Base-by-base conservation (phyloP, 805 yeast genomes). In the Candida chauliodis region DNA sequence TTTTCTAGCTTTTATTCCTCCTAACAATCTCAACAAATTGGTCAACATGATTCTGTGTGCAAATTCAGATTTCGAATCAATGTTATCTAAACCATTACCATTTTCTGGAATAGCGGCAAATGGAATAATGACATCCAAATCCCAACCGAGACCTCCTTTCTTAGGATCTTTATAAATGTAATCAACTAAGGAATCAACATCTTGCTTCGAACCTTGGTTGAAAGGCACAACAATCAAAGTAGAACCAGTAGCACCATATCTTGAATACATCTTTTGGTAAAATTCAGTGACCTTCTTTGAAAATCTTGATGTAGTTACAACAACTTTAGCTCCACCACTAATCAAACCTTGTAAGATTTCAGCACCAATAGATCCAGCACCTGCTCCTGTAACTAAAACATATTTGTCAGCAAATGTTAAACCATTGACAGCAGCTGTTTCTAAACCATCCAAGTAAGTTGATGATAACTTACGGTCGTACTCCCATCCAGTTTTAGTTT, bases 81-180 rank as follows among this genome's bases (percentile, higher is more conserved):
- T 85, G 60, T 77, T 77, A 57, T 89, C 96, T 58, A 93, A 69
- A 66, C 95, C 97, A 56, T 88, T 86, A 60, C 99, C 99, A 61
- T 88, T 88, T 73, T 93, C 99, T 51, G 99, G 98, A 55, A 93
- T 91, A 45, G 99, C 99, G 50, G 98, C 99, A 59, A 93, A 93
- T 56, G 99, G 99, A 62, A 93, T 79, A 48, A 93, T 78, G 50
- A 79, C 95, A 70, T 93, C 99, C 59, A 93, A 76, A 63, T 93
- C 99, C 98, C 98, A 91, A 41, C 95, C 96, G 52, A 91, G 78
- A 68, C 96, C 96, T 52, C 90, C 93, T 59, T 83, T 76, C 76
- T 84, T 80, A 40, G 73, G 78, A 48, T 78, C 87, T 54, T 81
- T 83, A 63, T 91, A 93, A 59, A 93, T 88, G 75, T 78, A 93